These are phyloP conservation scores for Magnaporthiopsis incrustans DNA, from an alignment of 2,329 filamentous ascomycete genomes.

Conservation along the genomic window DNA sequence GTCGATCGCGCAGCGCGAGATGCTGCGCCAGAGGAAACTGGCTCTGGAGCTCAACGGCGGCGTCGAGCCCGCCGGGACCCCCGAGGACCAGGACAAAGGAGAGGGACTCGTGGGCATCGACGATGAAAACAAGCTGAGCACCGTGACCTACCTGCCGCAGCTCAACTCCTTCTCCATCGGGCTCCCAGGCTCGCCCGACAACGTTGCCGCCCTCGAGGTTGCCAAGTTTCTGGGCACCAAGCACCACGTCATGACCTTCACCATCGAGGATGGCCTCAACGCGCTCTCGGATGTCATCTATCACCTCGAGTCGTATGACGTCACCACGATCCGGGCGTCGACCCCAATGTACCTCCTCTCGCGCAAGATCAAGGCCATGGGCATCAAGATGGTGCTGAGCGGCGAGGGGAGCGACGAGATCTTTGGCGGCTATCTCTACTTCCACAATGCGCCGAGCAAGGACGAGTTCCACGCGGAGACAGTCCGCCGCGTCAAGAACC, in stretches of 20 bases:
- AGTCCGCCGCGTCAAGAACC: conserved; percentile 88
- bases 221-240: conserved; percentile 96
- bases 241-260: conserved; percentile 98
- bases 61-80: conserved; percentile 28
- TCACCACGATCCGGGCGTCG: conserved; percentile 95
- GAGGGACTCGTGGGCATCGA: conserved; percentile 88
- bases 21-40: conserved; percentile 63
- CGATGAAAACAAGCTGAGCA: conserved; percentile 81
- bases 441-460: conserved; percentile 88
- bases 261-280: conserved; percentile 93
- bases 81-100: conserved; percentile 48
- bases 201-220: conserved; percentile 83
- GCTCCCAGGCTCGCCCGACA: conserved; percentile 86
- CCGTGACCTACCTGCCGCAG: conserved; percentile 84
- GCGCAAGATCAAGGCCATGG: conserved; percentile 98
- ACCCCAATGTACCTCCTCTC: conserved; percentile 98
- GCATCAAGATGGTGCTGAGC: conserved; percentile 98
- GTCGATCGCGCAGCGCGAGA: conserved; percentile 91
- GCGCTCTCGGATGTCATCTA: conserved; percentile 96
- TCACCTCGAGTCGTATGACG: conserved; percentile 95
- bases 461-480: conserved; percentile 94
- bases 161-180: conserved; percentile 99
- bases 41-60: conserved; percentile 41
- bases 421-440: conserved; percentile 97
- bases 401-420: conserved; percentile 98